Evolutionary conservation across 345 rosid genomes (phyloP).

Genomic region (Camelina hispida): DNA sequence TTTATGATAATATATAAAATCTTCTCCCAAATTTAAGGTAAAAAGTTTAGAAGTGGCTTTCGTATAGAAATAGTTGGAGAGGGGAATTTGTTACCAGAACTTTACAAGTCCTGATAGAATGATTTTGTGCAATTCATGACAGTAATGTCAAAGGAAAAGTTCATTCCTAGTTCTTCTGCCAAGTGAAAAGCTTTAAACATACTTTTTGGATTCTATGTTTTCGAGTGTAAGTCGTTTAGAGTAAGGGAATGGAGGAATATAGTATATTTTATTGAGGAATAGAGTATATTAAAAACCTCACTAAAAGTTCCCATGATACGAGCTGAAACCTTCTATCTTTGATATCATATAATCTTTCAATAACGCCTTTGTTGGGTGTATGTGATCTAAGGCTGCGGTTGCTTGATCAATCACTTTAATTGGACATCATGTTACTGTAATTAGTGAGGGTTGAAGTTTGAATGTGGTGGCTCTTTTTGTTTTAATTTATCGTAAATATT

Average conservation of each 20-base stretch:
- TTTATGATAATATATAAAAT: slow-evolving; percentile 10
- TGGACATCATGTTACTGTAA: slow-evolving; percentile 12
- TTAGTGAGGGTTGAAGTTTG: slow-evolving; percentile 35
- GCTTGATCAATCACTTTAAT: slow-evolving; percentile 6
- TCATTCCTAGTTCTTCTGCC: slow-evolving; percentile 12
- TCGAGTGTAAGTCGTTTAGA: slow-evolving; percentile 5
- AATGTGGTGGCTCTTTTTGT: slow-evolving; percentile 5
- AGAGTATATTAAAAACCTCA: slow-evolving; percentile 6
- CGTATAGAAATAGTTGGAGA: slow-evolving; percentile 13
- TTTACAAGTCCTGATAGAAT: slow-evolving; percentile 8
- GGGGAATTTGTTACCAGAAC: slow-evolving; percentile 20
- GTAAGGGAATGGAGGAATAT: background rate
- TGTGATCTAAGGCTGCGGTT: slow-evolving; percentile 18
- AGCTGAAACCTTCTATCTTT: background rate
- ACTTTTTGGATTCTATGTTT: slow-evolving; percentile 3
- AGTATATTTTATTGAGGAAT: background rate
- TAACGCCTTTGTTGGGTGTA: slow-evolving; percentile 16
- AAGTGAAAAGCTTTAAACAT: slow-evolving; percentile 18
- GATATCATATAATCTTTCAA: slow-evolving; percentile 4
- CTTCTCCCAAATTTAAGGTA: background rate
- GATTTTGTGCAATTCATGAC: slow-evolving; percentile 24
- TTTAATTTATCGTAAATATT: slow-evolving; percentile 6
- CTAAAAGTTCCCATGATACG: background rate
- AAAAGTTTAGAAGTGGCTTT: slow-evolving; percentile 12
- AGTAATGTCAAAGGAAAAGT: slow-evolving; percentile 13